Percentiles rank a stretch among this genome's conserved stretches.
Evolutionary conservation across 1,139 yeast species (phyloP).

Genomic region (Saccharomyces uvarum): DNA sequence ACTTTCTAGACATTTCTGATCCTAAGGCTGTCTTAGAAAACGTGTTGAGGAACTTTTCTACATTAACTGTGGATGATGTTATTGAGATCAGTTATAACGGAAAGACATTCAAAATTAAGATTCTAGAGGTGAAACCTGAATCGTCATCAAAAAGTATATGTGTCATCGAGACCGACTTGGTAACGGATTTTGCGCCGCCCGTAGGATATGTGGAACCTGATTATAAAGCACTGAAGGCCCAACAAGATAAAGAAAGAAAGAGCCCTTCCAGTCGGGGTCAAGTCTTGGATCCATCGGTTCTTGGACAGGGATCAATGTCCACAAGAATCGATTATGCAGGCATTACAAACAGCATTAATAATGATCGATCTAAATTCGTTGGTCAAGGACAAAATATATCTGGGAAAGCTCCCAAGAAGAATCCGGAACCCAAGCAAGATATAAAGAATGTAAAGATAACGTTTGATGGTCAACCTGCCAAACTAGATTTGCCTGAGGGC

Average conservation of each 20-base stretch:
- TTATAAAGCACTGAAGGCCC: slow-evolving; percentile 32
- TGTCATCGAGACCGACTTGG: slow-evolving; percentile 93
- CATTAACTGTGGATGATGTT: slow-evolving; percentile 76
- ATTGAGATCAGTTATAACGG: slow-evolving; percentile 83
- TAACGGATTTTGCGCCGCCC: slow-evolving; percentile 97
- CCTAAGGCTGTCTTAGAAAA: slow-evolving; percentile 96
- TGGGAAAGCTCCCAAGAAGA: slow-evolving; percentile 40
- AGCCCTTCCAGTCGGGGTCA: slow-evolving; percentile 12
- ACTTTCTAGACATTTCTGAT: slow-evolving; percentile 85
- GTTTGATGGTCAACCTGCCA: slow-evolving; percentile 54
- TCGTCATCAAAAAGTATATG: slow-evolving; percentile 60
- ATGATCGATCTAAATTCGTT: slow-evolving; percentile 34
- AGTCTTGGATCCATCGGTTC: slow-evolving; percentile 32
- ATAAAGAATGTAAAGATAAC: slow-evolving; percentile 24
- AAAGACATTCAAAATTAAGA: slow-evolving; percentile 68
- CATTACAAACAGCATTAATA: slow-evolving; percentile 39
- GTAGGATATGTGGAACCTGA: slow-evolving; percentile 95
- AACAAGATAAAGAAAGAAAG: slow-evolving; percentile 15
- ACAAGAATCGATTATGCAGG: slow-evolving; percentile 61
- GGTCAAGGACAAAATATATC: slow-evolving; percentile 72
- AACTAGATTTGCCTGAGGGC: slow-evolving; percentile 69
- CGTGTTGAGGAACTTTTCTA: slow-evolving; percentile 80
- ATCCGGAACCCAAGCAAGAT: slow-evolving; percentile 8
- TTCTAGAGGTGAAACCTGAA: slow-evolving; percentile 83
- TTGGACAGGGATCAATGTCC: slow-evolving; percentile 68